Conservation (phyloP, 495 filamentous ascomycete genomes). For the Astrothelium macrocarpum region DNA sequence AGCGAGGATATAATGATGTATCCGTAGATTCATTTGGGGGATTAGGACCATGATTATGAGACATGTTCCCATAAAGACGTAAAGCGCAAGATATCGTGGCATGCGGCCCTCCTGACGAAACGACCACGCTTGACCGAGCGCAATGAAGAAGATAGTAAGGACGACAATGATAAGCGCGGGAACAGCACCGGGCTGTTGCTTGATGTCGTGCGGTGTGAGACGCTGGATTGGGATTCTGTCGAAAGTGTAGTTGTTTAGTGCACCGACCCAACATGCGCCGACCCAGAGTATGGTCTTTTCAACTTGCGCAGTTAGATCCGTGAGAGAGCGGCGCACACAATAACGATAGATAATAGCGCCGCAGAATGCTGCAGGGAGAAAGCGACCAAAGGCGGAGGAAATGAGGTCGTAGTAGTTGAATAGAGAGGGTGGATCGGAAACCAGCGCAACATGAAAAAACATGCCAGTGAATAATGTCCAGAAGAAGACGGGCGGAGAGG, state of each 20-base stretch:
- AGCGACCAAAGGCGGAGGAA: conserved; percentile 31
- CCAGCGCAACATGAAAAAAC: conserved; percentile 37
- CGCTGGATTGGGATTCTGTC: conserved; percentile 37
- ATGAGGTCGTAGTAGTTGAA: conserved; percentile 37
- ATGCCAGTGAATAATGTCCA: conserved; percentile 29
- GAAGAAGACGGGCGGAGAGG: conserved; percentile 35
- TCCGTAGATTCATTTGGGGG: conserved; percentile 74
- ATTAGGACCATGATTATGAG: conserved; percentile 51
- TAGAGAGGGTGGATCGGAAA: conserved; percentile 33
- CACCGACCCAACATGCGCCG: conserved; percentile 35
- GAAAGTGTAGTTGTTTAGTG: conserved; percentile 38
- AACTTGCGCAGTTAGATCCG: conserved; percentile 32
- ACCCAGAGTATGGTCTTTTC: conserved; percentile 38
- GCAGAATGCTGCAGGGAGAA: conserved; percentile 35
- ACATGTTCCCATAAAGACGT: conserved; percentile 40
- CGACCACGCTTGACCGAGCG: conserved; percentile 35
- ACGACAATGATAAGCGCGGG: conserved; percentile 34
- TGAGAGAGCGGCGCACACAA: conserved; percentile 36
- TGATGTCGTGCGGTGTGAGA: conserved; percentile 35
- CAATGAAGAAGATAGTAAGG: conserved; percentile 31
- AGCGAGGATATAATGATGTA: conserved; percentile 92
- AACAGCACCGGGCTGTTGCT: conserved; percentile 34
- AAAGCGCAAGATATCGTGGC: conserved; percentile 43
- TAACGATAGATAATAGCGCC: conserved; percentile 31
- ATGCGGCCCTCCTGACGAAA: conserved; percentile 36